A percentile compares a stretch with the other conserved stretches of the same genome.
phyloP scores from a whole-genome alignment of 2,329 filamentous ascomycete species.

The Graphiopsis chlorocephala region DNA sequence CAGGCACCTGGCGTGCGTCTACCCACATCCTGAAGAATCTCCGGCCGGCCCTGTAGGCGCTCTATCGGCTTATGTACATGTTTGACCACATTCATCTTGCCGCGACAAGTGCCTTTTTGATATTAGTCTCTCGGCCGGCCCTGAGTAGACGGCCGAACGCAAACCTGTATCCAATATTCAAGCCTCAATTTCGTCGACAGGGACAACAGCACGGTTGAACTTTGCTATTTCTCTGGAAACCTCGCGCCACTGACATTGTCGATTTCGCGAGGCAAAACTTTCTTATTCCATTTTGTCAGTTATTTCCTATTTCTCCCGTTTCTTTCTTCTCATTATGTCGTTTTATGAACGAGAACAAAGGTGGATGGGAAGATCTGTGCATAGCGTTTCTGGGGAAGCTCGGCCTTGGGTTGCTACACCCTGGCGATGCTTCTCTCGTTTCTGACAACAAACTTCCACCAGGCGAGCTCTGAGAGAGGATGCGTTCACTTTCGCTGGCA shows the following conservation, averaged over 20 bases:
- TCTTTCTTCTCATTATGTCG: constrained; percentile 3
- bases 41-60: constrained; percentile 12
- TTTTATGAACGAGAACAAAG: constrained; percentile 3
- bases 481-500: not conserved
- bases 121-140: constrained; percentile 9
- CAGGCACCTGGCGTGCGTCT: constrained; percentile 15
- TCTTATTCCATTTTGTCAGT: not conserved
- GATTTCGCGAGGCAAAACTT: constrained; percentile 1
- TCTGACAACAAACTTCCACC: not conserved
- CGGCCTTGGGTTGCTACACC: not conserved
- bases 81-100: constrained; percentile 3
- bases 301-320: not conserved
- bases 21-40: constrained; percentile 4
- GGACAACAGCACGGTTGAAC: constrained; percentile 15
- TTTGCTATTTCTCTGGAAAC: constrained; percentile 1
- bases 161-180: not conserved
- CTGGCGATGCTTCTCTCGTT: not conserved
- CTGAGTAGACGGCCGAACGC: constrained; percentile 8
- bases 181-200: constrained; percentile 4
- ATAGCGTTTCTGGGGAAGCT: not conserved
- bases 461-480: not conserved
- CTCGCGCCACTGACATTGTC: not conserved
- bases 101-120: not conserved
- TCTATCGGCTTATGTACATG: constrained; percentile 12
- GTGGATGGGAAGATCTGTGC: constrained; percentile 5